Percentiles rank a stretch among this genome's conserved stretches.
These are phyloP conservation scores for Pseudocercospora eumusae DNA, from an alignment of 2,329 filamentous ascomycete species.

Conservation along the genomic window DNA sequence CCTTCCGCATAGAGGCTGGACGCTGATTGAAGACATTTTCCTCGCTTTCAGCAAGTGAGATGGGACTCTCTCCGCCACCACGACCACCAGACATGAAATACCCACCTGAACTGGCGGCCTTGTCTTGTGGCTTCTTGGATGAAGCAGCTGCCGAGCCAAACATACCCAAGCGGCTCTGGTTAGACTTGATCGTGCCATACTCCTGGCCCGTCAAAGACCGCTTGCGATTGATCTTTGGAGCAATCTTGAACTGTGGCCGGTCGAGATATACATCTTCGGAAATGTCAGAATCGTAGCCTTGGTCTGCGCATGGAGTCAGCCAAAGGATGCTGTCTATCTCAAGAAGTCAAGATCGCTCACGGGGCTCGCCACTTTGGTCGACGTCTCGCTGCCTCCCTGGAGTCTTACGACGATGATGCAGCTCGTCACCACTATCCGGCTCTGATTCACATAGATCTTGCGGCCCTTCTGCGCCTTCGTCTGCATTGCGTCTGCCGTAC, in stretches of 20 bases:
- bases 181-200: slow-evolving; percentile 23
- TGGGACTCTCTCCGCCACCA: neutral
- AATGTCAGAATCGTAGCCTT: neutral
- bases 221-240: slow-evolving; percentile 23
- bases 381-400: neutral
- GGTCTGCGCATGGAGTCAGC: neutral
- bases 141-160: slow-evolving; percentile 2
- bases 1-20: neutral
- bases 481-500: slow-evolving; percentile 22
- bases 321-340: neutral
- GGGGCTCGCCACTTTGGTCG: neutral
- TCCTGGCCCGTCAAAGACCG: slow-evolving; percentile 14
- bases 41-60: slow-evolving; percentile 1
- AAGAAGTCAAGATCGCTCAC: neutral
- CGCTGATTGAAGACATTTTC: neutral
- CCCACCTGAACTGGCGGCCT: no score
- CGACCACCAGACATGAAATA: slow-evolving; percentile 4
- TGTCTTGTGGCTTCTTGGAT: neutral
- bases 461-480: slow-evolving; percentile 24
- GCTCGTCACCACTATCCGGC: slow-evolving; percentile 25
- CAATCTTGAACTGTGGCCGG: slow-evolving; percentile 16
- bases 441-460: slow-evolving; percentile 32
- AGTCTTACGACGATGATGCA: slow-evolving; percentile 6
- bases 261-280: neutral
- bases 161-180: slow-evolving; percentile 21